Conservation (phyloP, 129 eudicot genomes). For the Glebionis coronaria region DNA sequence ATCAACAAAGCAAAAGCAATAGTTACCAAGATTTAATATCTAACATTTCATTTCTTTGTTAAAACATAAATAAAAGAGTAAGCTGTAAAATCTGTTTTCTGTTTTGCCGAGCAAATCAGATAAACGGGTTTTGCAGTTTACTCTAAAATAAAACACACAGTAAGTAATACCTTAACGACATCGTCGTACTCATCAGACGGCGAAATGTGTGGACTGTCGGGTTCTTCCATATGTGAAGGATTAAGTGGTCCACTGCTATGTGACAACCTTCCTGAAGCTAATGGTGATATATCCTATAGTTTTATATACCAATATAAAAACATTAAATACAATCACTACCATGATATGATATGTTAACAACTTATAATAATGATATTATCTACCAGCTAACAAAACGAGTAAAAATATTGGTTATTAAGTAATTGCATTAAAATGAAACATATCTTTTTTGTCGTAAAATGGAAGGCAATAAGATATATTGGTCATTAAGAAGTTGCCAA, state of each 20-base stretch:
- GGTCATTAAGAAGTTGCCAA: too few species aligned
- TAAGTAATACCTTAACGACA: slow-evolving; percentile 62
- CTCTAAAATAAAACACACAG: neutral
- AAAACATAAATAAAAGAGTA: neutral
- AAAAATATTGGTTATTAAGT: neutral
- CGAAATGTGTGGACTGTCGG: slow-evolving; percentile 69
- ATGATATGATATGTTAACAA: slow-evolving; percentile 9
- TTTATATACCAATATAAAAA: neutral
- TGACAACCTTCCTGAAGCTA: slow-evolving; percentile 95
- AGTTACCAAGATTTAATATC: too few species aligned
- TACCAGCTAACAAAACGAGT: neutral
- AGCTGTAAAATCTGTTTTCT: too few species aligned
- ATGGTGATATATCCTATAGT: slow-evolving; percentile 85
- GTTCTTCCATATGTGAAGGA: slow-evolving; percentile 63
- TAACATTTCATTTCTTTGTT: neutral
- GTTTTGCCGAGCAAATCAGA: too few species aligned
- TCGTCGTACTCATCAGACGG: slow-evolving; percentile 88
- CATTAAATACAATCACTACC: slow-evolving; percentile 19
- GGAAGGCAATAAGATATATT: too few species aligned
- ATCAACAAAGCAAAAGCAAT: neutral
- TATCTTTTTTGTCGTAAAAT: too few species aligned
- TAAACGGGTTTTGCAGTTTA: too few species aligned
- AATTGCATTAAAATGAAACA: too few species aligned
- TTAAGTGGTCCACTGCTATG: slow-evolving; percentile 93
- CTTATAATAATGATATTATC: neutral